Percentiles rank a stretch among this genome's conserved stretches.
Conservation (phyloP, 1,139 yeast genomes). For the Scheffersomyces quercinus region DNA sequence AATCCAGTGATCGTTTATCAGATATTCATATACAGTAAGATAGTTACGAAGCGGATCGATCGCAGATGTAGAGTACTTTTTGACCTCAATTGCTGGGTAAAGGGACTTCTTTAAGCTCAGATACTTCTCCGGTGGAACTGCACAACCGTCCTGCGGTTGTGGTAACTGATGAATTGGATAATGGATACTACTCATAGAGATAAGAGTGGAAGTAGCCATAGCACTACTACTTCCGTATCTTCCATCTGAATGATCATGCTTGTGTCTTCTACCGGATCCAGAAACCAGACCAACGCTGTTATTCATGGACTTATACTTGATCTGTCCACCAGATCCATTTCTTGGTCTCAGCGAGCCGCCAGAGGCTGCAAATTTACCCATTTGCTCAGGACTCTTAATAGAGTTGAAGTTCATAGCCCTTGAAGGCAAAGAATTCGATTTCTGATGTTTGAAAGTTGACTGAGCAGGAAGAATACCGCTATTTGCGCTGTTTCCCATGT, state of each 20-base stretch:
- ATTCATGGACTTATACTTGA: neutral
- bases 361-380: too few species aligned
- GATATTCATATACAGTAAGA: slow-evolving; percentile 73
- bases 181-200: slow-evolving; percentile 13
- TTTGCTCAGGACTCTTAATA: too few species aligned
- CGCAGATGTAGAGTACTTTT: slow-evolving; percentile 76
- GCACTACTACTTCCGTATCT: neutral
- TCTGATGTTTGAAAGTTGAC: neutral
- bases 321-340: neutral
- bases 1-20: slow-evolving; percentile 64
- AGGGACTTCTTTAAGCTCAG: slow-evolving; percentile 23
- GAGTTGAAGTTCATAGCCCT: neutral
- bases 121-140: slow-evolving; percentile 28
- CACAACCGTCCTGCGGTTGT: neutral
- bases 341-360: too few species aligned
- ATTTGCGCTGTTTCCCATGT: too few species aligned
- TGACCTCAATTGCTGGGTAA: slow-evolving; percentile 48
- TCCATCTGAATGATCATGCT: neutral
- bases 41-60: slow-evolving; percentile 56
- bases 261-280: neutral
- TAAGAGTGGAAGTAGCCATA: slow-evolving; percentile 5
- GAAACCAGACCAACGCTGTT: neutral
- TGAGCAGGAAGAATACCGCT: neutral
- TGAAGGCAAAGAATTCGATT: neutral
- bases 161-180: slow-evolving; percentile 22